Evolutionary conservation across 2,329 filamentous ascomycete genomes (phyloP).

Genomic region (Sphaceloma murrayae): DNA sequence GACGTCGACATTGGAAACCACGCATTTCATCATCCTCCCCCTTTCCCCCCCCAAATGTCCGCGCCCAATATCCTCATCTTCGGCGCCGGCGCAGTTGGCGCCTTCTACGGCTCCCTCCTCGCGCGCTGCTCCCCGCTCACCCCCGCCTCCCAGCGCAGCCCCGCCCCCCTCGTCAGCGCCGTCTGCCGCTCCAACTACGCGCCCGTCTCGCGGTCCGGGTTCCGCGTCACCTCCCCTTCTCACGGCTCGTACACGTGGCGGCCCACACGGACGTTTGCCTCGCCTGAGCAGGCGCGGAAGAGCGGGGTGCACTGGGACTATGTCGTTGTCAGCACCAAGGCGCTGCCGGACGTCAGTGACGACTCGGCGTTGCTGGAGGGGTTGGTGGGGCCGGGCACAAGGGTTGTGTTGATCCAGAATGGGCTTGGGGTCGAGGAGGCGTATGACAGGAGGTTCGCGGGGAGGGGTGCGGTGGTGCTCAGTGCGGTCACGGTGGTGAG

Average conservation of each 20-base stretch:
- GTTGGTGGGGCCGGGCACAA: conserved; percentile 45
- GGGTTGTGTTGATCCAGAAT: conserved; percentile 61
- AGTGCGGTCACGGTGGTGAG: conserved; percentile 61
- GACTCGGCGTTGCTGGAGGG: conserved; percentile 54
- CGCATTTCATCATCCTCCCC: too few relatives aligned
- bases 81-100: conserved; percentile 61
- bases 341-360: conserved; percentile 54
- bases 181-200: conserved; percentile 66
- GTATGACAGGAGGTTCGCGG: conserved; percentile 53
- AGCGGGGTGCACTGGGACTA: conserved; percentile 49
- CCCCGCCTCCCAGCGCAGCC: conserved; percentile 16
- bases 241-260: conserved; percentile 59
- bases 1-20: too few relatives aligned
- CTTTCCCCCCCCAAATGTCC: conserved; percentile 14
- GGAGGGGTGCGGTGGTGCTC: conserved; percentile 44
- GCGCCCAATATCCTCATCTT: conserved; percentile 53
- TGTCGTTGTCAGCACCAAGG: conserved; percentile 61
- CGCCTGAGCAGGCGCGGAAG: conserved; percentile 46
- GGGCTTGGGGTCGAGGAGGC: conserved; percentile 61
- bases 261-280: conserved; percentile 54
- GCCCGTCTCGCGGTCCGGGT: conserved; percentile 51
- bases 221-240: conserved; percentile 53
- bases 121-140: conserved; percentile 32
- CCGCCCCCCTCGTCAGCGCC: conserved; percentile 53
- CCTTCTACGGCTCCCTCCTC: conserved; percentile 61